phyloP scores from a whole-genome alignment of 2,329 filamentous ascomycete species.

The Microcyclosporella mali region DNA sequence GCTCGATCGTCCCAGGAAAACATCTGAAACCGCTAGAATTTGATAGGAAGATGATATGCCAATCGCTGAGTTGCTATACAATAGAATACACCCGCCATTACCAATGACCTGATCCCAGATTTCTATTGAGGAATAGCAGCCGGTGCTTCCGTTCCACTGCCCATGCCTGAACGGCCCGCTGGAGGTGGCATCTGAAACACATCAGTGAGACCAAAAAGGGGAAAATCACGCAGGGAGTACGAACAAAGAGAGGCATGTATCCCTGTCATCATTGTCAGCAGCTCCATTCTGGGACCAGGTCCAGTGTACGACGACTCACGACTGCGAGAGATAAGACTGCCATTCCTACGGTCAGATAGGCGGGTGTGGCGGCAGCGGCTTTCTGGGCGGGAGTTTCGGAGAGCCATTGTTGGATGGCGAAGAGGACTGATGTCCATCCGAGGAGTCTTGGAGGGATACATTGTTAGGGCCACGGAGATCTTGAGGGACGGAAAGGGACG shows the following conservation, averaged over 20 bases:
- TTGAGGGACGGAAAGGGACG: too few species aligned
- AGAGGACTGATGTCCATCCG: constrained; percentile 66
- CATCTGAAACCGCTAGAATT: too few species aligned
- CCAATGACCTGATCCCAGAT: too few species aligned
- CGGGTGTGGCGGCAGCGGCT: constrained; percentile 62
- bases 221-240: too few species aligned
- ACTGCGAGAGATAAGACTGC: constrained; percentile 48
- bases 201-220: too few species aligned
- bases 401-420: constrained; percentile 70
- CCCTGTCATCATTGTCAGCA: constrained; percentile 35
- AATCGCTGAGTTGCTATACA: too few species aligned
- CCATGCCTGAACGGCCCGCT: background rate
- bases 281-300: constrained; percentile 35
- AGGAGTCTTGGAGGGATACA: constrained; percentile 48
- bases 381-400: constrained; percentile 64
- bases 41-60: too few species aligned
- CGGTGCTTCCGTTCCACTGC: constrained; percentile 9
- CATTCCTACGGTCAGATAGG: constrained; percentile 72
- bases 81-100: too few species aligned
- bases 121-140: constrained; percentile 4
- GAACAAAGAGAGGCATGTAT: constrained; percentile 61
- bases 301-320: constrained; percentile 29
- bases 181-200: background rate
- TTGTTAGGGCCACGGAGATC: too few species aligned
- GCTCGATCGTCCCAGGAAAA: too few species aligned